phyloP scores from a whole-genome alignment of 2,329 filamentous ascomycete genomes.

The Achaetomium macrosporum region DNA sequence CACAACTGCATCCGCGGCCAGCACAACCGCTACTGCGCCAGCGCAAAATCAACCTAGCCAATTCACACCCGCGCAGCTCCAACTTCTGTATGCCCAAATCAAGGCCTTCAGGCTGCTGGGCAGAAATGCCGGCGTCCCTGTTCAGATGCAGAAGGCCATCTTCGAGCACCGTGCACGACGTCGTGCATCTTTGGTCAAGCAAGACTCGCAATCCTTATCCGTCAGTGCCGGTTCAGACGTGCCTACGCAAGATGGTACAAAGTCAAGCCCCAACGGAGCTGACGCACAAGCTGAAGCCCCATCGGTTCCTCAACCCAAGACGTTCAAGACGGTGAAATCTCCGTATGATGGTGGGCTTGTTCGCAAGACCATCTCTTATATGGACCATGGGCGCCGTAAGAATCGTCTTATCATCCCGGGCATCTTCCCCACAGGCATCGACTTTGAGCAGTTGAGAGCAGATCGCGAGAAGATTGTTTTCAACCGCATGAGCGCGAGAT shows the following conservation, averaged over 20 bases:
- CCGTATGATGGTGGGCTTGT: slow-evolving; percentile 58
- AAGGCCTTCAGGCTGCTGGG: slow-evolving; percentile 84
- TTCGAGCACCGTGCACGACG: slow-evolving; percentile 69
- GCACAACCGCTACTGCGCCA: slow-evolving; percentile 25
- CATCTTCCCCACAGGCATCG: slow-evolving; percentile 81
- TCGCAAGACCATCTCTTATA: slow-evolving; percentile 63
- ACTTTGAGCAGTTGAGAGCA: slow-evolving; percentile 77
- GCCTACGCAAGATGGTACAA: slow-evolving; percentile 30
- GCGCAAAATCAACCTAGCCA: slow-evolving; percentile 39
- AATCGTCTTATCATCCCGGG: slow-evolving; percentile 78
- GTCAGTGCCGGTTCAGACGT: slow-evolving; percentile 25
- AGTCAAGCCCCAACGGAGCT: slow-evolving; percentile 34
- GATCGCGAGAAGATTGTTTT: slow-evolving; percentile 85
- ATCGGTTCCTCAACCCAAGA: slow-evolving; percentile 24
- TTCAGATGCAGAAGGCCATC: slow-evolving; percentile 73
- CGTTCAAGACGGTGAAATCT: slow-evolving; percentile 68
- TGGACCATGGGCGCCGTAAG: slow-evolving; percentile 68
- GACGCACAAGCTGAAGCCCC: slow-evolving; percentile 28
- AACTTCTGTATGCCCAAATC: slow-evolving; percentile 77
- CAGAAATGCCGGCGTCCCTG: slow-evolving; percentile 77
- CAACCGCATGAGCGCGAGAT: slow-evolving; percentile 81
- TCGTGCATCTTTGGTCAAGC: slow-evolving; percentile 47
- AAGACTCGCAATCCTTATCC: slow-evolving; percentile 38
- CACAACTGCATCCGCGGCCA: slow-evolving; percentile 28
- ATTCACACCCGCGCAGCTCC: slow-evolving; percentile 74